Evolutionary conservation across 2,329 filamentous ascomycete genomes (phyloP).

Genomic region (Ascosphaera acerosa): DNA sequence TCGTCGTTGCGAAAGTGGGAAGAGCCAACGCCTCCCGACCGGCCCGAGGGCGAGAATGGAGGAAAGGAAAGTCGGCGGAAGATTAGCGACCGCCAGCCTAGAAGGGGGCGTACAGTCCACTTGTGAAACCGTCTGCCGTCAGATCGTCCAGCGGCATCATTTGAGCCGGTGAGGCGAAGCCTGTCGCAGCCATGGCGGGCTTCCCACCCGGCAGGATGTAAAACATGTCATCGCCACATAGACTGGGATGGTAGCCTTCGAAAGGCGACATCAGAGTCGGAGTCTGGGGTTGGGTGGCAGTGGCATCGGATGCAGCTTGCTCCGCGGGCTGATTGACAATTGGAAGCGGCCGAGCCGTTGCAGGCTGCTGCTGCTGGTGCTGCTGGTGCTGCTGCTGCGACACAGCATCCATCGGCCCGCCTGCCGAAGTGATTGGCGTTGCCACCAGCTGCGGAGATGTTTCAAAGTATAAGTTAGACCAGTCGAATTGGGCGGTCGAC

Average conservation of each 20-base stretch:
- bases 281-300: background rate
- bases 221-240: background rate
- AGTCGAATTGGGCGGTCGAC: background rate
- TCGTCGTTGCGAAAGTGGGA: no score
- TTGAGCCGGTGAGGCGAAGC: background rate
- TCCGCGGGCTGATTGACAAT: background rate
- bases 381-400: no score
- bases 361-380: no score
- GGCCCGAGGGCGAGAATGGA: no score
- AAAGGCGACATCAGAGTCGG: background rate
- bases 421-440: background rate
- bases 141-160: background rate
- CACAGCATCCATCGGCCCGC: background rate
- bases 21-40: no score
- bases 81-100: conserved; percentile 10
- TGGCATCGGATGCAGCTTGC: no score
- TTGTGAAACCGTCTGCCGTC: background rate
- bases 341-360: background rate
- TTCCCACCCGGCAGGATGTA: background rate
- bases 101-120: conserved; percentile 3
- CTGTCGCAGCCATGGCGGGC: background rate
- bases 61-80: no score
- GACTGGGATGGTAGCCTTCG: background rate
- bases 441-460: background rate
- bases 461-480: background rate